Conservation (phyloP, 805 yeast species). For the Schwanniomyces occidentalis region DNA sequence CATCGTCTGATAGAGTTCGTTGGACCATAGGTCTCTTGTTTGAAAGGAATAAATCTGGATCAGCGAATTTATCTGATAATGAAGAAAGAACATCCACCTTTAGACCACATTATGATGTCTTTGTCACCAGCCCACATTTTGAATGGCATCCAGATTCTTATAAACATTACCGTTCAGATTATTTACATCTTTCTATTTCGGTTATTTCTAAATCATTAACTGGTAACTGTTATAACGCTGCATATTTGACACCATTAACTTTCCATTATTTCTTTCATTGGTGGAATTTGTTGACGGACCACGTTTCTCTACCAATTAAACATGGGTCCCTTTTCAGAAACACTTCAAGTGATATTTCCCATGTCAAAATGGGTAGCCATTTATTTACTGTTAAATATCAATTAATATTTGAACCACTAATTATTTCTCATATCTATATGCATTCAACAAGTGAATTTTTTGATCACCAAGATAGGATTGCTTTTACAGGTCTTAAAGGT, state of each 20-base stretch:
- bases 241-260: constrained; percentile 40
- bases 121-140: constrained; percentile 59
- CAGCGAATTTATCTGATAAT: constrained; percentile 32
- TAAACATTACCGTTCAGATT: constrained; percentile 76
- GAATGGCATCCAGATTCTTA: constrained; percentile 73
- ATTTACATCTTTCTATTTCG: constrained; percentile 56
- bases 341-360: constrained; percentile 18
- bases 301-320: constrained; percentile 34
- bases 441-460: constrained; percentile 25
- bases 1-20: constrained; percentile 58
- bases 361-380: constrained; percentile 40
- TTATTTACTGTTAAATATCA: constrained; percentile 43
- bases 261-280: constrained; percentile 40
- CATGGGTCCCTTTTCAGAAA: constrained; percentile 33
- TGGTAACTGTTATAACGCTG: constrained; percentile 34
- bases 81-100: constrained; percentile 48
- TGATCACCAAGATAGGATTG: constrained; percentile 22
- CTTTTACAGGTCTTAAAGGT: constrained; percentile 42
- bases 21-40: constrained; percentile 79
- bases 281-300: constrained; percentile 40
- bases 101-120: constrained; percentile 64
- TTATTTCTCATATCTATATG: constrained; percentile 36
- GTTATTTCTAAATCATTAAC: constrained; percentile 33
- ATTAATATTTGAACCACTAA: constrained; percentile 39
- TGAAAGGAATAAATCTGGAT: constrained; percentile 54